Conservation (phyloP, 2,329 filamentous ascomycete genomes). For the Venturia carpophila region DNA sequence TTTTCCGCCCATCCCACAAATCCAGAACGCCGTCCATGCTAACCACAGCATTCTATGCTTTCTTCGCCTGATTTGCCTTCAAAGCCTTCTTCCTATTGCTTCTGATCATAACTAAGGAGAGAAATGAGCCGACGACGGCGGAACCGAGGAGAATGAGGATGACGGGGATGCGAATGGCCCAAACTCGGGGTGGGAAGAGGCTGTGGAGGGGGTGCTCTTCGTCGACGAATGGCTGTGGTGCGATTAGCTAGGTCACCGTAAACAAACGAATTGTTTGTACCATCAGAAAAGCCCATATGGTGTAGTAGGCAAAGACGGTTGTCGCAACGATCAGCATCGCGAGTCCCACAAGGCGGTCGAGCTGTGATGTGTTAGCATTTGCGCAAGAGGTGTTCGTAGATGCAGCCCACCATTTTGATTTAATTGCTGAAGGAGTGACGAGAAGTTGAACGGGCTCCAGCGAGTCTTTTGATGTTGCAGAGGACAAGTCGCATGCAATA, state of each 20-base stretch:
- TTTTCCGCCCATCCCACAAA: not conserved
- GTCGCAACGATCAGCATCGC: constrained; percentile 69
- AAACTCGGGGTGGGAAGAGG: constrained; percentile 93
- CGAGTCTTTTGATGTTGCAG: not conserved
- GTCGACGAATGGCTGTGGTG: constrained; percentile 83
- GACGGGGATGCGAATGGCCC: constrained; percentile 97
- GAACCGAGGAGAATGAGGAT: constrained; percentile 88
- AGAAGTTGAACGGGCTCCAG: not conserved
- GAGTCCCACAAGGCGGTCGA: constrained; percentile 78
- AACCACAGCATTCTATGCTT: constrained; percentile 6
- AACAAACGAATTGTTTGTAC: constrained; percentile 45
- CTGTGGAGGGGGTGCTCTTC: constrained; percentile 86
- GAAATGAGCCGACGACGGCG: constrained; percentile 91
- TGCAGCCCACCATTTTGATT: constrained; percentile 14
- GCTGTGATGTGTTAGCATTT: constrained; percentile 43
- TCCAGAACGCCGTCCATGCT: constrained; percentile 6
- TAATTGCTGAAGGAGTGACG: constrained; percentile 14
- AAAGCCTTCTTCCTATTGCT: constrained; percentile 97
- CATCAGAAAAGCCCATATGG: constrained; percentile 95
- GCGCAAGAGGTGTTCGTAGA: not conserved
- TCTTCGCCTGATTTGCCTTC: constrained; percentile 84
- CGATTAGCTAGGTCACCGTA: not conserved
- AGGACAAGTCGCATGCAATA: constrained; percentile 9
- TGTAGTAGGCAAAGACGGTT: constrained; percentile 82
- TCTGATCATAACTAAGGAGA: constrained; percentile 95